phyloP scores from a whole-genome alignment of 768 basidiomycete species.

The Amanita muscaria region DNA sequence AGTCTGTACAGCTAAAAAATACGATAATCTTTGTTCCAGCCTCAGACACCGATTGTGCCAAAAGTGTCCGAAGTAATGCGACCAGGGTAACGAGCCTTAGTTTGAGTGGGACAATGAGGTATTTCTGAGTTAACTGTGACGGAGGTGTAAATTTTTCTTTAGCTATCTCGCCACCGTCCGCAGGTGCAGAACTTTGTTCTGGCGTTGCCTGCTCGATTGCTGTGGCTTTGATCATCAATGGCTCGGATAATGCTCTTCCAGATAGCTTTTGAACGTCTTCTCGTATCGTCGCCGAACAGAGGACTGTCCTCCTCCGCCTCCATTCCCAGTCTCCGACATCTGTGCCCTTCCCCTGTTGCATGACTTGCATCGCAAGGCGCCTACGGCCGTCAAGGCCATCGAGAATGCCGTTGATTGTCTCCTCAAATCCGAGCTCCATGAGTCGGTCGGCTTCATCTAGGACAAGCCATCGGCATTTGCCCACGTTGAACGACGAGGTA shows the following conservation, averaged over 20 bases:
- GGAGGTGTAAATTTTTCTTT: constrained; percentile 81
- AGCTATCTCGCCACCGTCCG: constrained; percentile 13
- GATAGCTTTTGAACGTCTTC: constrained; percentile 94
- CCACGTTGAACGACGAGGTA: constrained; percentile 85
- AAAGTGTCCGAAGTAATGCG: constrained; percentile 74
- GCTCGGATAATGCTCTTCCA: constrained; percentile 68
- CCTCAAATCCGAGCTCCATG: constrained; percentile 98
- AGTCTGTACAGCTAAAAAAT: constrained; percentile 94
- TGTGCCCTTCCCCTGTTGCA: constrained; percentile 53
- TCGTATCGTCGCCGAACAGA: constrained; percentile 95
- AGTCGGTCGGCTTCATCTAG: constrained; percentile 95
- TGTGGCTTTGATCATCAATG: constrained; percentile 75
- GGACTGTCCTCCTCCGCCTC: constrained; percentile 71
- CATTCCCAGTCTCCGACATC: constrained; percentile 87
- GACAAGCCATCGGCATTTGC: constrained; percentile 91
- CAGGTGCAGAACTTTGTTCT: background rate
- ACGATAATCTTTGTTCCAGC: constrained; percentile 77
- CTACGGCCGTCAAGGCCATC: constrained; percentile 77
- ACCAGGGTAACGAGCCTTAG: constrained; percentile 88
- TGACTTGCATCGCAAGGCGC: constrained; percentile 62
- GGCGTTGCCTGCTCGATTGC: constrained; percentile 28
- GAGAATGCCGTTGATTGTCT: constrained; percentile 86
- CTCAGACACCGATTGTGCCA: constrained; percentile 47
- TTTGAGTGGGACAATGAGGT: constrained; percentile 84
- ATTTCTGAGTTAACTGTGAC: constrained; percentile 88